Percentiles rank a stretch among this genome's conserved stretches.
phyloP scores from a whole-genome alignment of 2,329 filamentous ascomycete species.

The Arthroderma sp. region DNA sequence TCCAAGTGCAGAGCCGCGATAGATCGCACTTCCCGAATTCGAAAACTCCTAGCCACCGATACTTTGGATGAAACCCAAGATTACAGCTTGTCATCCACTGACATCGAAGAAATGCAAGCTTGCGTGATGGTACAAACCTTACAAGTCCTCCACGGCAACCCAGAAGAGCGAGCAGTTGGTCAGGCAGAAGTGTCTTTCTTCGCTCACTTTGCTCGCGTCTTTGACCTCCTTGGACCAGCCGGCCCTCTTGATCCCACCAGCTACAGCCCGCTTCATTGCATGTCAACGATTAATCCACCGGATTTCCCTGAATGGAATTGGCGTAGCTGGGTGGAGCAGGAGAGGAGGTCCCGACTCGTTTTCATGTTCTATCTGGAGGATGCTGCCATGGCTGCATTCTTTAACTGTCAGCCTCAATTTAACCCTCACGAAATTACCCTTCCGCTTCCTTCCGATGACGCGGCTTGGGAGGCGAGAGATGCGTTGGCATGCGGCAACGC shows the following conservation, averaged over 20 bases:
- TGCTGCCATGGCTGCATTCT: slow-evolving; percentile 54
- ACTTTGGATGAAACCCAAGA: not conserved
- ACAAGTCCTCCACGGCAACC: slow-evolving; percentile 57
- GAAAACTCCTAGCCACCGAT: slow-evolving; percentile 6
- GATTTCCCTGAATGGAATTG: slow-evolving; percentile 48
- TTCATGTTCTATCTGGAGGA: slow-evolving; percentile 53
- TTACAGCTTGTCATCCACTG: slow-evolving; percentile 13
- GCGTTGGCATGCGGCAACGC: slow-evolving; percentile 49
- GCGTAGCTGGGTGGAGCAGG: slow-evolving; percentile 56
- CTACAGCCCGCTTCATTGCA: slow-evolving; percentile 47
- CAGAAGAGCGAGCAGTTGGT: slow-evolving; percentile 50
- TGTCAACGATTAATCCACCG: slow-evolving; percentile 36
- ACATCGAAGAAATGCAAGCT: slow-evolving; percentile 56
- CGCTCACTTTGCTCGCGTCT: slow-evolving; percentile 43
- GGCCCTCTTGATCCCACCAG: slow-evolving; percentile 25
- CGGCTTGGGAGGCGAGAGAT: slow-evolving; percentile 55
- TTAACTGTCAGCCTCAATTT: slow-evolving; percentile 53
- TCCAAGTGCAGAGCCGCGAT: slow-evolving; percentile 42
- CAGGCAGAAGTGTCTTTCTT: slow-evolving; percentile 46
- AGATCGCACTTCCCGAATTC: slow-evolving; percentile 15
- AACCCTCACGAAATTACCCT: slow-evolving; percentile 51
- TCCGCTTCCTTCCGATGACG: slow-evolving; percentile 60
- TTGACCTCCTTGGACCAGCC: slow-evolving; percentile 40
- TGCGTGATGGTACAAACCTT: slow-evolving; percentile 49
- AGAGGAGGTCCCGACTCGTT: slow-evolving; percentile 53